Evolutionary conservation across 2,329 filamentous ascomycete species (phyloP).

Genomic region (Simplicillium aogashimaense): DNA sequence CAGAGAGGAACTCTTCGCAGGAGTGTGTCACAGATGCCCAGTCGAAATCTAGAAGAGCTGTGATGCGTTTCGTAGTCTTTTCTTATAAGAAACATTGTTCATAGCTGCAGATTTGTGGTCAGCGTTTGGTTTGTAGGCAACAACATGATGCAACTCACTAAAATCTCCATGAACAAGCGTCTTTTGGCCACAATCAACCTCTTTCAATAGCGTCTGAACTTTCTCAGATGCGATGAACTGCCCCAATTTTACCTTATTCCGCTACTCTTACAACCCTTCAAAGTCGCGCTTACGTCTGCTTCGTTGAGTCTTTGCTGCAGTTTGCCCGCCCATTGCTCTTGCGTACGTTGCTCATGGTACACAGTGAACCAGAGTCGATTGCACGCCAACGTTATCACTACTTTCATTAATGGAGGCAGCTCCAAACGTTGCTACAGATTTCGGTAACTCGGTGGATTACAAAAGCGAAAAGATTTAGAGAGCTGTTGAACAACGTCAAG

Average conservation of each 20-base stretch:
- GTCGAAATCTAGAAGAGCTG: conserved; percentile 17
- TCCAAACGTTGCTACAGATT: conserved; percentile 6
- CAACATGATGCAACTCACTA: too few species aligned
- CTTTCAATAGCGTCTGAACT: too few species aligned
- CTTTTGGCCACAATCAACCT: too few species aligned
- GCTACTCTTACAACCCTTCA: conserved; percentile 9
- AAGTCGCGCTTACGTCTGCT: conserved; percentile 4
- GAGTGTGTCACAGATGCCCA: conserved; percentile 13
- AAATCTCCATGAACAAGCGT: too few species aligned
- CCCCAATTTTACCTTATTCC: too few species aligned
- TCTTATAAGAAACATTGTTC: conserved; percentile 17
- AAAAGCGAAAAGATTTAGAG: conserved; percentile 11
- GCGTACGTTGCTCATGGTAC: conserved; percentile 11
- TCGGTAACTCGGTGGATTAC: conserved; percentile 8
- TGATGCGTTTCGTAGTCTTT: conserved; percentile 8
- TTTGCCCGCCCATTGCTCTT: conserved; percentile 7
- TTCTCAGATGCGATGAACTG: too few species aligned
- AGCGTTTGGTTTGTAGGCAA: too few species aligned
- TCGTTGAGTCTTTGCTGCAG: conserved; percentile 4
- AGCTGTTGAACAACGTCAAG: conserved; percentile 11
- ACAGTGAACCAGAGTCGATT: conserved; percentile 8
- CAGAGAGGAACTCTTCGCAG: conserved; percentile 13
- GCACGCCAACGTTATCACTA: conserved; percentile 9
- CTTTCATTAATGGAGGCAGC: conserved; percentile 9
- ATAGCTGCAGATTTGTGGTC: conserved; percentile 8